Evolutionary conservation across 1,139 yeast genomes (phyloP), one percentile per base, ranked within the genome.

Genomic region (Candida glucosophila): DNA sequence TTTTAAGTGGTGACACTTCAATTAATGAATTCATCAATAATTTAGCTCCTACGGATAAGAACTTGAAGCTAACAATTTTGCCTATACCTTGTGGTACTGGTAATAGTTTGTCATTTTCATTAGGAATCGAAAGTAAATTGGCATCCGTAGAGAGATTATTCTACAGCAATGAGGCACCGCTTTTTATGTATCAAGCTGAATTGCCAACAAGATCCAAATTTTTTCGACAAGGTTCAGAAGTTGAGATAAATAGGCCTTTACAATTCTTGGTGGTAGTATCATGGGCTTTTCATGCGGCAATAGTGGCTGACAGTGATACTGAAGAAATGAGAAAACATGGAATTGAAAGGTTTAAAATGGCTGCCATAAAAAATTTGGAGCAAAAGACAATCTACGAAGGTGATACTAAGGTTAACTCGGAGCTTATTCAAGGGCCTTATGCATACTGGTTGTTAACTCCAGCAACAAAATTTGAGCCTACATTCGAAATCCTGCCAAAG

Each of bases 1-100:
- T 86, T 21, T 52, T 86, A 13, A 80, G 93, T 25, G 96, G 96
- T 1, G 96, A 86, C 42, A 86, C 96, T 1, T 77, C 93, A 1
- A 58, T 85, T 8, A 73, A 69, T 26, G 97, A 86, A 47, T 73
- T 86, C 32, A 43, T 83, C 30, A 85, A 86, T 44, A 59, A 60
- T 2, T 43, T 79, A 10, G 25, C 29, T 1, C 21, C 27, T 1
- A 25, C 16, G 3, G 24, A 22, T 2, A 11, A 8, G 6, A 27
- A 25, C 1, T 36, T 45, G 2, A 33, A 37, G 5, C 26, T 65
- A 22, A 42, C 47, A 9, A 27, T 81, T 2, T 54, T 62, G 7
- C 67, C 75, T 3, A 54, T 86, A 13, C 94, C 96, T 0, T 63
- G 76, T 29, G 97, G 97, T 1, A 78, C 95, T 0, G 96, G 95